These are phyloP conservation scores for Clathrus columnatus DNA, from an alignment of 768 basidiomycete genomes.

Conservation along the genomic window DNA sequence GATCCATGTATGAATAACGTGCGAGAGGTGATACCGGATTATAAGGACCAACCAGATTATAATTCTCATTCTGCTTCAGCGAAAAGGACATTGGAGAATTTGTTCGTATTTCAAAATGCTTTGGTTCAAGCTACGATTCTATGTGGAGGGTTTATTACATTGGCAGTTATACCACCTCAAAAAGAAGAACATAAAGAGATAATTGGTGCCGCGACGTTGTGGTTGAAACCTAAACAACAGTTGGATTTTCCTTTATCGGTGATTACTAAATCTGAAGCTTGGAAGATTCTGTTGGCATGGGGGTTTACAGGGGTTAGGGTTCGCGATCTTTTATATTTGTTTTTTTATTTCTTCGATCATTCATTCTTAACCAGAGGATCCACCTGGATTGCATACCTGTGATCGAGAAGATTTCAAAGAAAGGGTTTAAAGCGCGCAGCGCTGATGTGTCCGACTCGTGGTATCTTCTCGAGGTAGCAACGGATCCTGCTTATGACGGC, in stretches of 20 bases:
- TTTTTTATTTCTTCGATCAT: background rate
- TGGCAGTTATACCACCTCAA: slow-evolving; percentile 7
- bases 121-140: slow-evolving; percentile 11
- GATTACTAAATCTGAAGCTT: slow-evolving; percentile 11
- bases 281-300: slow-evolving; percentile 12
- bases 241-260: slow-evolving; percentile 11
- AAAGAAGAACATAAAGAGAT: slow-evolving; percentile 7
- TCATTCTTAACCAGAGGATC: no score
- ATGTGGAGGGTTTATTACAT: slow-evolving; percentile 10
- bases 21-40: background rate
- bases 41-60: background rate
- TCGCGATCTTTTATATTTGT: background rate
- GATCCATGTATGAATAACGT: slow-evolving; percentile 18
- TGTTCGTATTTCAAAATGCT: slow-evolving; percentile 14
- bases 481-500: slow-evolving; percentile 14
- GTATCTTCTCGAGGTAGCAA: slow-evolving; percentile 12
- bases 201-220: slow-evolving; percentile 15
- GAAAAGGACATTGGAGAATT: slow-evolving; percentile 5
- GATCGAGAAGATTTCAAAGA: slow-evolving; percentile 8
- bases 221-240: slow-evolving; percentile 14
- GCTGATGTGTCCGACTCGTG: slow-evolving; percentile 13
- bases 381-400: slow-evolving; percentile 9
- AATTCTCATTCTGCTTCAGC: background rate
- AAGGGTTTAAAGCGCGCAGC: slow-evolving; percentile 10
- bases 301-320: slow-evolving; percentile 14